Conservation (phyloP, 1,284 basidiomycete genomes). For the Clitocybe nebularis region DNA sequence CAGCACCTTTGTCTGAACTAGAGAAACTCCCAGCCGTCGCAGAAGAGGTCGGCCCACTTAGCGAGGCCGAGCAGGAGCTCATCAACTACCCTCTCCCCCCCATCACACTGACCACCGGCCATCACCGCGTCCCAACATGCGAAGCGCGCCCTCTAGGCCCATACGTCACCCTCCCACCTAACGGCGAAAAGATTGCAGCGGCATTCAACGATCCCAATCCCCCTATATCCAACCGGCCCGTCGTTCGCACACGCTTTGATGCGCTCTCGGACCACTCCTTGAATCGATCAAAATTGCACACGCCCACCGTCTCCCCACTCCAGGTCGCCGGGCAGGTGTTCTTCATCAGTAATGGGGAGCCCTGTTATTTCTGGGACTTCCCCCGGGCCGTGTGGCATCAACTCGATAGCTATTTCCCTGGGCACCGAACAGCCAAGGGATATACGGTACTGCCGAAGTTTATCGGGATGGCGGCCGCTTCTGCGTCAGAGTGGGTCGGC, state of each 20-base stretch:
- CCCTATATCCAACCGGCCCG: slow-evolving; percentile 46
- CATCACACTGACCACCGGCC: slow-evolving; percentile 61
- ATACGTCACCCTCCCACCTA: slow-evolving; percentile 55
- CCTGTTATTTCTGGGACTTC: slow-evolving; percentile 96
- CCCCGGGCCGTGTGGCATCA: slow-evolving; percentile 82
- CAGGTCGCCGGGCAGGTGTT: slow-evolving; percentile 92
- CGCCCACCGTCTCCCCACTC: slow-evolving; percentile 49
- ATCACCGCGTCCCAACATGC: slow-evolving; percentile 70
- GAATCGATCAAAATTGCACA: slow-evolving; percentile 40
- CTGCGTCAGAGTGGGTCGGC: slow-evolving; percentile 71
- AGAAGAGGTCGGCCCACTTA: slow-evolving; percentile 36
- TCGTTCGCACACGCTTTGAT: slow-evolving; percentile 76
- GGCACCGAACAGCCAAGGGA: slow-evolving; percentile 31
- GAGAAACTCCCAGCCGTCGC: slow-evolving; percentile 32
- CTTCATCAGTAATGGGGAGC: slow-evolving; percentile 98
- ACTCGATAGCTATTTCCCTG: slow-evolving; percentile 61
- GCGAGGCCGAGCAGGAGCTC: slow-evolving; percentile 38
- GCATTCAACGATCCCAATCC: slow-evolving; percentile 57
- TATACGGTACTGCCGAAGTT: slow-evolving; percentile 57
- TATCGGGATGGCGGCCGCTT: slow-evolving; percentile 70
- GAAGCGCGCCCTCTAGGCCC: slow-evolving; percentile 79
- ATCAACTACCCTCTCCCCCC: slow-evolving; percentile 59
- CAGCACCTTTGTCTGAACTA: slow-evolving; percentile 29
- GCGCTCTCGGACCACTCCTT: slow-evolving; percentile 56
- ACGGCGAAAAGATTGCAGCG: slow-evolving; percentile 55